Base-by-base conservation (phyloP, 371 early-diverging fungal genomes). In the Actinomucor elegans region DNA sequence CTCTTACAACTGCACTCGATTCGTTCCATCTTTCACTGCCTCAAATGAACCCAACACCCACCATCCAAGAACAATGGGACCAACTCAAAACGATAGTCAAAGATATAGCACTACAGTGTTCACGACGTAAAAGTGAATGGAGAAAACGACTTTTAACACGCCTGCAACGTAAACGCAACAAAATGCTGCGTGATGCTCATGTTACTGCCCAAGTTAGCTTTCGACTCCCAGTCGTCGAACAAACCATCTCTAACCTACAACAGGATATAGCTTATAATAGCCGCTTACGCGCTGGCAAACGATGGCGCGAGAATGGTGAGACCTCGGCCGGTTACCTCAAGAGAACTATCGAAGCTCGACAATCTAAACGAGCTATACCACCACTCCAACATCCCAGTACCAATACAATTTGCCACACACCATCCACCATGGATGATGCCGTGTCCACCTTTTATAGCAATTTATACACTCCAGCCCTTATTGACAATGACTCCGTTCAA, bases 271-370 rank as follows among this genome's bases (percentile, higher is more conserved):
- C 26, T 2, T 36, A 43, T 12, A 48, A 15, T 3, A 36, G 35
- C 8, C 36, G 29, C 11, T 37, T 57, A 6, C 35, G 49, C 10
- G 24, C 57, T 14, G 31, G 50, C 12, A 1, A 24, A 7, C 48
- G 27, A 1, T 58, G 52, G 48, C 23, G 52, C 5, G 42, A 52
- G 45, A 5, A 35, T 14, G 52, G 52, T n/a, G 57, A 57, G 15
- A 43, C 3, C 2, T 57, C 58, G 6, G 47, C 51, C 4, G 34
- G 43, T 0, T 58, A 42, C 27, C 36, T 58, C 4, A 52, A 52
- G 26, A 6, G 4, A 26, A 52, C 51, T 17, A 38, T 60, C 6
- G 3, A 14, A 2, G 1, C 26, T 0, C 40, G 48, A 1, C 0
- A 42, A 14, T 8, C 23, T 5, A 34, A 50, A 37, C 17, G 32